Conservation (phyloP, 179 eudicot genomes). For the Gypsophila paniculata region DNA sequence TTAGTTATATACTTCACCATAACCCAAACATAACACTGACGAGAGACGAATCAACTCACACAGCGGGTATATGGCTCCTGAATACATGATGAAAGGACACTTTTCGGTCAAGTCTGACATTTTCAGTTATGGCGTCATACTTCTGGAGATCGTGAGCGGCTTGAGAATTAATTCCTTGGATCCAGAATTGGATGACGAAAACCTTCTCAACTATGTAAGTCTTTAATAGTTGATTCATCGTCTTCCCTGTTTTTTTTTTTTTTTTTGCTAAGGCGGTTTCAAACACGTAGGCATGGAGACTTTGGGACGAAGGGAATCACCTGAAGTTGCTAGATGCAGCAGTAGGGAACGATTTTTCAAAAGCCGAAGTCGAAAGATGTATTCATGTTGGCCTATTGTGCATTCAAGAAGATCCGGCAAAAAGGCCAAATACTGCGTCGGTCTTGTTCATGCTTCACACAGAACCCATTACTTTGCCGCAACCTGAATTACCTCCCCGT, state of each 20-base stretch:
- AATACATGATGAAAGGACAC: constrained; percentile 29
- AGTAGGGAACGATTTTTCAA: constrained; percentile 16
- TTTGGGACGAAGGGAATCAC: constrained; percentile 30
- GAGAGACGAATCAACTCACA: neutral
- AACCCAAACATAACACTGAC: neutral
- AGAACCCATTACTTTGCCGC: constrained; percentile 17
- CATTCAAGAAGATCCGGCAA: constrained; percentile 33
- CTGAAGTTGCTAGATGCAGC: constrained; percentile 30
- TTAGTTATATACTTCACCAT: too few species aligned
- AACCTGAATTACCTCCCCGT: constrained; percentile 18
- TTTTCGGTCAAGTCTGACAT: constrained; percentile 33
- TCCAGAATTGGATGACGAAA: constrained; percentile 25
- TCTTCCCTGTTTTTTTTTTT: neutral
- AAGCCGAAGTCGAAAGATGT: constrained; percentile 36
- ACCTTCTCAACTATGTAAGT: constrained; percentile 37
- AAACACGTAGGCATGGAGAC: constrained; percentile 37
- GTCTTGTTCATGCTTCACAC: constrained; percentile 34
- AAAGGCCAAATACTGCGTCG: constrained; percentile 42
- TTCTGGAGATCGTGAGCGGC: constrained; percentile 39
- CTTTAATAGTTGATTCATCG: neutral
- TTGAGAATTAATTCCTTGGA: constrained; percentile 18
- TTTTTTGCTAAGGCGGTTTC: neutral
- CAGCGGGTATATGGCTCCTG: constrained; percentile 40
- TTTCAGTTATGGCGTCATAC: constrained; percentile 41
- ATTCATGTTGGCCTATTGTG: constrained; percentile 44